Evolutionary conservation across 176 grass and related monocot genomes (phyloP).

Genomic region (Echinochloa phyllopogon): DNA sequence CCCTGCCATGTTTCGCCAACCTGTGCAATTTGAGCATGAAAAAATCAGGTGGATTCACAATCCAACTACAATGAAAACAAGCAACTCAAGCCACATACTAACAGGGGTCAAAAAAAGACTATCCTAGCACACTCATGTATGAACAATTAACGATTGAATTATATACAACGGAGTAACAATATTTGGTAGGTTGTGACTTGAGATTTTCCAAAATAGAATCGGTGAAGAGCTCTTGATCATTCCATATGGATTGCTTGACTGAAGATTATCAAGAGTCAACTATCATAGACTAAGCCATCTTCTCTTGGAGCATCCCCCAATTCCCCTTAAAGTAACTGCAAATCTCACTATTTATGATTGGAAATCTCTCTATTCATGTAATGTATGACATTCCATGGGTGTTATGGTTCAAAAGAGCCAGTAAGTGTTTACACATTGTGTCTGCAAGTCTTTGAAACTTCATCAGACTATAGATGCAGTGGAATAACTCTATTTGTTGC

Average conservation of each 20-base stretch:
- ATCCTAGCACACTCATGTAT: neutral
- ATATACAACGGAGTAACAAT: neutral
- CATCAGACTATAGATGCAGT: neutral
- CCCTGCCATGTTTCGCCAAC: slow-evolving; percentile 50
- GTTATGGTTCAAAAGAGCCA: slow-evolving; percentile 19
- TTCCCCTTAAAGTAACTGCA: neutral
- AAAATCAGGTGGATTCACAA: neutral
- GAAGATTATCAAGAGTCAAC: neutral
- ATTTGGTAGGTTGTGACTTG: neutral
- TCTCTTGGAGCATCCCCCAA: neutral
- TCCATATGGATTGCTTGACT: neutral
- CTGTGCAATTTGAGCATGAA: slow-evolving; percentile 41
- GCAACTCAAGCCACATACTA: slow-evolving; percentile 1
- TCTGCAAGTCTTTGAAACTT: neutral
- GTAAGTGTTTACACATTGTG: neutral
- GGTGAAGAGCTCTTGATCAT: slow-evolving; percentile 1
- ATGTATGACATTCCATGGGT: neutral
- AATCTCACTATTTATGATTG: slow-evolving; percentile 12
- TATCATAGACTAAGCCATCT: slow-evolving; percentile 17
- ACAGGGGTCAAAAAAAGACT: neutral
- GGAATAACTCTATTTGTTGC: neutral
- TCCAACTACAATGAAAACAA: slow-evolving; percentile 12
- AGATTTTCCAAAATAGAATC: neutral
- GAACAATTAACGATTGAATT: neutral
- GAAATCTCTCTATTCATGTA: neutral